These are phyloP conservation scores for Zasmidium citrigriseum DNA, from an alignment of 2,329 filamentous ascomycete genomes.

Conservation along the genomic window DNA sequence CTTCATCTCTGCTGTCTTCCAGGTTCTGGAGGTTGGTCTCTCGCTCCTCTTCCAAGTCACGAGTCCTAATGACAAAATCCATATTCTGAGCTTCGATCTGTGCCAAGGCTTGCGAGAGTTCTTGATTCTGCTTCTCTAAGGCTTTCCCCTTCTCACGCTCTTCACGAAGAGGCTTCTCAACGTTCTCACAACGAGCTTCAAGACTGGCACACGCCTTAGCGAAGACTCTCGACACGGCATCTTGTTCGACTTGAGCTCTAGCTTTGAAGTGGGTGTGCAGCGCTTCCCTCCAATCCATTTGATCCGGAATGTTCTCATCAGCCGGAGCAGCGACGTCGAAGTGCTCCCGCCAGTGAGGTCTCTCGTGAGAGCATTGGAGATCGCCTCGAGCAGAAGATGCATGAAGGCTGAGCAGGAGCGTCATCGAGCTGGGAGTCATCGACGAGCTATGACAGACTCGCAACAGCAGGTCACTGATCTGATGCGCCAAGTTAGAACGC, in stretches of 20 bases:
- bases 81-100: slow-evolving; percentile 41
- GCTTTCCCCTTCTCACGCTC: slow-evolving; percentile 42
- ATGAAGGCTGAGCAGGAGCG: slow-evolving; percentile 20
- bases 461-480: slow-evolving; percentile 21
- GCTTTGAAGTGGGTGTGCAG: slow-evolving; percentile 48
- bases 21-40: slow-evolving; percentile 40
- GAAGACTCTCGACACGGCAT: slow-evolving; percentile 52
- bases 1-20: slow-evolving; percentile 40
- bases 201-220: slow-evolving; percentile 57
- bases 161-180: slow-evolving; percentile 55
- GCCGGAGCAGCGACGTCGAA: slow-evolving; percentile 7
- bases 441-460: slow-evolving; percentile 18
- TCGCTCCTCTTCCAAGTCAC: slow-evolving; percentile 44
- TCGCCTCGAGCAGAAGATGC: slow-evolving; percentile 20
- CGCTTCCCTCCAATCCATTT: slow-evolving; percentile 50
- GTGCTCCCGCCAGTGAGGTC: slow-evolving; percentile 12
- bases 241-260: slow-evolving; percentile 46
- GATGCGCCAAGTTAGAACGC: slow-evolving; percentile 21
- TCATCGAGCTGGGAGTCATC: slow-evolving; percentile 16
- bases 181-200: slow-evolving; percentile 56
- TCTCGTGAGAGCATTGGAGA: slow-evolving; percentile 17
- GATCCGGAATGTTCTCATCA: not conserved
- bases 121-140: slow-evolving; percentile 39
- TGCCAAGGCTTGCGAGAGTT: slow-evolving; percentile 37
- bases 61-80: slow-evolving; percentile 38